Evolutionary conservation across 345 rosid genomes (phyloP), one percentile per base, ranked within the genome.

Genomic region (Trapa incisa): DNA sequence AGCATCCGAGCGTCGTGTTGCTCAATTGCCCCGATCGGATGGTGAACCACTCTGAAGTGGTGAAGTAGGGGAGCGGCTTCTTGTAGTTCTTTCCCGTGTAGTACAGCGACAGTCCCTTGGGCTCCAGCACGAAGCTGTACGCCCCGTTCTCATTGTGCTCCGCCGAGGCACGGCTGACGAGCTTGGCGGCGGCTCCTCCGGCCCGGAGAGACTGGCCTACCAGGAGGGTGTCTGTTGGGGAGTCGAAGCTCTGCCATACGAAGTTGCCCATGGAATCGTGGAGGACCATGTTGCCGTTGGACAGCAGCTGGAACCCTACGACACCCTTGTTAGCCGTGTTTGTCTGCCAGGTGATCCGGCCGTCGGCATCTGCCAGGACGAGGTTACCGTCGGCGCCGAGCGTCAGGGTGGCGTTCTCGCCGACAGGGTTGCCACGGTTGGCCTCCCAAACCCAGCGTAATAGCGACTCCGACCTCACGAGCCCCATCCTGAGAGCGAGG

Each of bases 401-500:
- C 1, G 82, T 52, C 8, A 87, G 69, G 1, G 87, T 79, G 7
- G 87, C 85, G 0, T 74, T 82, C 66, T 82, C 84, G 2, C 70
- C 38, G 10, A 87, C 86, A 0, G 87, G 89, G 36, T 70, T 70
- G 37, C 82, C 79, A 1, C 80, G 70, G 75, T 87, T 85, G 63
- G 85, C 92, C 67, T 81, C 83, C 87, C 89, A 83, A 0, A 80
- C 89, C 89, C 86, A 85, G 3, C 89, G 79, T 53, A 80, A 68
- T 1, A 75, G 56, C 15, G 86, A 79, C 66, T 79, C 83, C 0
- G 85, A 80, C n/a, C 76, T 62, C 3, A 70, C 72, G 15, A 78
- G 78, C 29, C 75, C 86, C 89, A 85, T 80, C 13, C 85, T 75
- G 0, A 82, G 69, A 12, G 79, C 89, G 4, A 85, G 74, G 29